Conservation (phyloP, 2,329 filamentous ascomycete genomes). For the Aureobasidium sp. region DNA sequence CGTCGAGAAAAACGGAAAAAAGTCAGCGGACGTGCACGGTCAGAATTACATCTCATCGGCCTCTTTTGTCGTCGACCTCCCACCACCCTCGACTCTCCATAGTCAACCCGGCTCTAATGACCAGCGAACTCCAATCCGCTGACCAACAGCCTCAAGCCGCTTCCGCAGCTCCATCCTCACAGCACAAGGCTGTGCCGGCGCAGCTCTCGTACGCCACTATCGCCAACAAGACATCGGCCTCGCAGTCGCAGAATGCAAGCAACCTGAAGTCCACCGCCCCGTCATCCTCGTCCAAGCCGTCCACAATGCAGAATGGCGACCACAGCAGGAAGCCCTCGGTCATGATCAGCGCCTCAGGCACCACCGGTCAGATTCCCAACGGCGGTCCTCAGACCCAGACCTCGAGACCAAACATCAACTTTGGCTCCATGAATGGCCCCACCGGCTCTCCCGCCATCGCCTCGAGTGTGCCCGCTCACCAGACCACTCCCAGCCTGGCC, state of each 20-base stretch:
- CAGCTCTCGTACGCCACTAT: slow-evolving; percentile 56
- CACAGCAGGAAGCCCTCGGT: slow-evolving; percentile 84
- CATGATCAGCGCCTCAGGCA: slow-evolving; percentile 79
- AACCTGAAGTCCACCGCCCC: slow-evolving; percentile 63
- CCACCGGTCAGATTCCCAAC: slow-evolving; percentile 69
- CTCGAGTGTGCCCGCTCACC: slow-evolving; percentile 57
- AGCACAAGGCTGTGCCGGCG: slow-evolving; percentile 49
- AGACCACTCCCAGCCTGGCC: slow-evolving; percentile 52
- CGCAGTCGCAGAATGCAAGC: slow-evolving; percentile 55
- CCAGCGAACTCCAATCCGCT: slow-evolving; percentile 51
- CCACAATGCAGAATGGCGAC: slow-evolving; percentile 42
- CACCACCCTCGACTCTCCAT: slow-evolving; percentile 16
- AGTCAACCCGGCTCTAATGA: slow-evolving; percentile 46
- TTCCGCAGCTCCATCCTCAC: slow-evolving; percentile 42
- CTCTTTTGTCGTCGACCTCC: slow-evolving; percentile 18
- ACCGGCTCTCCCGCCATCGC: slow-evolving; percentile 55
- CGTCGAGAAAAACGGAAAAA: slow-evolving; percentile 12
- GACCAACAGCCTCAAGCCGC: slow-evolving; percentile 43
- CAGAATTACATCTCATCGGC: slow-evolving; percentile 15
- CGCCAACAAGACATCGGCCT: slow-evolving; percentile 48
- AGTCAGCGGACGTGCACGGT: not conserved
- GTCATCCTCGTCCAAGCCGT: slow-evolving; percentile 57
- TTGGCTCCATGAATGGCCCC: slow-evolving; percentile 59
- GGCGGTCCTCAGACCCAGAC: slow-evolving; percentile 56
- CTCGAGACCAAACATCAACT: slow-evolving; percentile 61